A percentile compares a stretch with the other conserved stretches of the same genome.
These are phyloP conservation scores for Carex cristatella DNA, from an alignment of 176 grass and related monocot genomes.

Conservation along the genomic window DNA sequence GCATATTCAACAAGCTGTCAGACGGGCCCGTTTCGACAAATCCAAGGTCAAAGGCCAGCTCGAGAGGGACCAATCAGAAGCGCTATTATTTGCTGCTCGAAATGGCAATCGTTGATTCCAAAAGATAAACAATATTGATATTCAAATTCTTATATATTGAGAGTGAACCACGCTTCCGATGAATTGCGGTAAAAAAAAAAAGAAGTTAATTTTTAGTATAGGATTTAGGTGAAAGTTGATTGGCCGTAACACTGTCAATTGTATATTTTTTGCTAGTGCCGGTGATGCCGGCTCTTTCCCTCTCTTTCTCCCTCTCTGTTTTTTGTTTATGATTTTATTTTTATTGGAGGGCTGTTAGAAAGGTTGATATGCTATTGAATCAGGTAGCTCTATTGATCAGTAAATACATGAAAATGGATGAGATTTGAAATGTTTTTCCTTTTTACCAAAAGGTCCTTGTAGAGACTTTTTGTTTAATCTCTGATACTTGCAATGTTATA, in stretches of 20 bases:
- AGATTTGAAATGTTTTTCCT: background rate
- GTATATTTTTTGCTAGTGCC: conserved; percentile 19
- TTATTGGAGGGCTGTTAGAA: conserved; percentile 19
- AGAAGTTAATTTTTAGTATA: conserved; percentile 12
- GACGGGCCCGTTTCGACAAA: conserved; percentile 73
- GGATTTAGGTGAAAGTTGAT: conserved; percentile 26
- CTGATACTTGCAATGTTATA: background rate
- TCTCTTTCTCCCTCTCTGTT: background rate
- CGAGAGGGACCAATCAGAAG: conserved; percentile 68
- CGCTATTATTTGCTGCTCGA: conserved; percentile 37
- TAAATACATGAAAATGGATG: conserved; percentile 6
- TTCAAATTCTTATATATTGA: conserved; percentile 25
- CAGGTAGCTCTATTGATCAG: conserved; percentile 7
- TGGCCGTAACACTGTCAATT: conserved; percentile 14
- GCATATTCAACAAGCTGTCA: conserved; percentile 75
- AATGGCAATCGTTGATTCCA: conserved; percentile 38
- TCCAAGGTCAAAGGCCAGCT: conserved; percentile 50
- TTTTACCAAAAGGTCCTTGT: background rate
- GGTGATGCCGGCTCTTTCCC: background rate
- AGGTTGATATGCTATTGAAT: conserved; percentile 21
- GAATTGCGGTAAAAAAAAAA: background rate
- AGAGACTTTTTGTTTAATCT: background rate
- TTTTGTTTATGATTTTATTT: background rate
- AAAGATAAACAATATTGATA: background rate
- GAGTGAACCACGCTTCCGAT: background rate